Conservation (phyloP, 225 moss, liverwort and hornwort genomes). For the Asterella californica region DNA sequence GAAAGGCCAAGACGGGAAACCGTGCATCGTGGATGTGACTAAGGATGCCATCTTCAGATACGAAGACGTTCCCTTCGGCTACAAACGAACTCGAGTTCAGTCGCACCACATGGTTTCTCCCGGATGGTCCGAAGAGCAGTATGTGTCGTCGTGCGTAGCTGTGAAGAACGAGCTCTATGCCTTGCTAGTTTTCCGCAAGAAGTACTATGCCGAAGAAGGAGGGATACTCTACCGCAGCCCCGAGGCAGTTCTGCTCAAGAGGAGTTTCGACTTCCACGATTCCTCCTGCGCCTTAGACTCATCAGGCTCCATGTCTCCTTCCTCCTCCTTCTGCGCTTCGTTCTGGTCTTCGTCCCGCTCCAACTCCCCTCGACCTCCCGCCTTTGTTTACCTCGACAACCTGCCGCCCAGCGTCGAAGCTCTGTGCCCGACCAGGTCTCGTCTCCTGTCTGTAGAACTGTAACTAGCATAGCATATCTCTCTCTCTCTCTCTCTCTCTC, state of each 20-base stretch:
- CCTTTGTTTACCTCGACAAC: slow-evolving; percentile 9
- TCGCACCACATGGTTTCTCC: slow-evolving; percentile 9
- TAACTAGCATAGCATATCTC: background rate
- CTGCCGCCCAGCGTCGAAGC: slow-evolving; percentile 5
- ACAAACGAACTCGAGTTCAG: slow-evolving; percentile 5
- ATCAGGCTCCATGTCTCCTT: background rate
- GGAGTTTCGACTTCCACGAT: background rate
- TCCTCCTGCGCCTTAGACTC: background rate
- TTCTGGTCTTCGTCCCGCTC: background rate
- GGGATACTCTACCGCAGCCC: background rate
- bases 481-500: background rate
- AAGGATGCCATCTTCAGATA: slow-evolving; percentile 15
- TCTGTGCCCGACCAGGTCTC: slow-evolving; percentile 9
- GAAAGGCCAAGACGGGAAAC: background rate
- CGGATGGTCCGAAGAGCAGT: slow-evolving; percentile 8
- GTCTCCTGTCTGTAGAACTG: slow-evolving; percentile 10
- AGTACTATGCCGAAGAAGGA: background rate
- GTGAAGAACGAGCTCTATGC: slow-evolving; percentile 4
- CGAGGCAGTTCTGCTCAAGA: slow-evolving; percentile 1
- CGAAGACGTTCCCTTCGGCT: slow-evolving; percentile 13
- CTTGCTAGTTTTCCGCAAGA: slow-evolving; percentile 9
- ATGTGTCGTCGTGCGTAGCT: slow-evolving; percentile 7
- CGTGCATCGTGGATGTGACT: slow-evolving; percentile 9
- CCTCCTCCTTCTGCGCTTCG: slow-evolving; percentile 1
- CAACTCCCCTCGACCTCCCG: background rate